A percentile compares a stretch with the other conserved stretches of the same genome.
phyloP scores from a whole-genome alignment of 176 grass and related monocot genomes.

The Rhynchospora tenuis region DNA sequence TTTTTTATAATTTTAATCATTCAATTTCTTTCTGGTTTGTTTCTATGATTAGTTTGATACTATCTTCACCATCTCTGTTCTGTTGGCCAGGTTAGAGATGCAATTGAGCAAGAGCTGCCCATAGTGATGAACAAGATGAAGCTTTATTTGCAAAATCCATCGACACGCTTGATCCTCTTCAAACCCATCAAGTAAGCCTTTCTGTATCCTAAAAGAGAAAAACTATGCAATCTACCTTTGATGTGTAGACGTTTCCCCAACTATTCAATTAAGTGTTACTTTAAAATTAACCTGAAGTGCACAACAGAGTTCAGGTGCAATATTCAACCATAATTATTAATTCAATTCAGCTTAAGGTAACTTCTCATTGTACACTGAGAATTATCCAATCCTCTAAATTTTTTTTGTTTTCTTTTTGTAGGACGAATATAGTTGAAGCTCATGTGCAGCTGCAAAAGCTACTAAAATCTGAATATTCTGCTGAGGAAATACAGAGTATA shows the following conservation, averaged over 20 bases:
- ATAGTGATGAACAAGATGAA: slow-evolving; percentile 78
- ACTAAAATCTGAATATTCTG: slow-evolving; percentile 79
- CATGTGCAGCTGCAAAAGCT: slow-evolving; percentile 74
- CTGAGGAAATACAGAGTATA: slow-evolving; percentile 52
- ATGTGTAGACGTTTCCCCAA: background rate
- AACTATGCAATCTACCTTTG: background rate
- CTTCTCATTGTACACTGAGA: no score
- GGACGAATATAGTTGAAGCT: slow-evolving; percentile 92
- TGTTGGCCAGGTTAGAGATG: slow-evolving; percentile 40
- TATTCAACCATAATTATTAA: slow-evolving; percentile 1
- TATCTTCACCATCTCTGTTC: no score
- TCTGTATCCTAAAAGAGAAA: background rate
- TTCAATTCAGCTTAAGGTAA: background rate
- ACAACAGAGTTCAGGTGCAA: background rate
- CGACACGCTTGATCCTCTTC: slow-evolving; percentile 91
- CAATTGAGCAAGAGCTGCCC: slow-evolving; percentile 76
- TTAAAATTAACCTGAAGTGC: background rate
- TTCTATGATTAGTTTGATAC: background rate
- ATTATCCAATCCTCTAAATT: background rate
- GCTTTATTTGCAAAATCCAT: slow-evolving; percentile 94
- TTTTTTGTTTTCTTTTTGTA: background rate
- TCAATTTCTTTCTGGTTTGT: background rate
- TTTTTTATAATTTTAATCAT: no score
- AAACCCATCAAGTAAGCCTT: slow-evolving; percentile 90
- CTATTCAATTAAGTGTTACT: background rate